These are phyloP conservation scores for Beta macrorhiza DNA, from an alignment of 179 eudicot species.

Conservation along the genomic window DNA sequence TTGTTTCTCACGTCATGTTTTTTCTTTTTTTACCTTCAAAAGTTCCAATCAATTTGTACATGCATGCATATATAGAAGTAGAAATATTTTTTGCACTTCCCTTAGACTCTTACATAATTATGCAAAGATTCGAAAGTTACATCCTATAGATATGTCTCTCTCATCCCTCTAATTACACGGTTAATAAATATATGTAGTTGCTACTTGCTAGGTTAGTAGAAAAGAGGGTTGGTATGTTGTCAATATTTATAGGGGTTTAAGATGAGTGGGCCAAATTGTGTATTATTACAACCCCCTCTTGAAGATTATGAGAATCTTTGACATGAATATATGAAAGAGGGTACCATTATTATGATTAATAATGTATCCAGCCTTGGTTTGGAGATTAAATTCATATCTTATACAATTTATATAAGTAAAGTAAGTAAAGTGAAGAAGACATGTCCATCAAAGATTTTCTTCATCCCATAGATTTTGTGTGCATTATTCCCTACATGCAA, in stretches of 20 bases:
- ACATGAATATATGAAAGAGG: not conserved
- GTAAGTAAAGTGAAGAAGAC: slow-evolving; percentile 26
- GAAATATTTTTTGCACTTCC: slow-evolving; percentile 4
- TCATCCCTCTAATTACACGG: not conserved
- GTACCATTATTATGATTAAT: slow-evolving; percentile 5
- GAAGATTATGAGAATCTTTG: slow-evolving; percentile 32
- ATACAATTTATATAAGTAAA: slow-evolving; percentile 1
- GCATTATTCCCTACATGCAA: slow-evolving; percentile 34
- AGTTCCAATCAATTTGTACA: no score
- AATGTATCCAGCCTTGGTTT: slow-evolving; percentile 15
- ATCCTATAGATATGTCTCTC: slow-evolving; percentile 15
- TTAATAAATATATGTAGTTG: not conserved
- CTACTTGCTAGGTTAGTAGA: not conserved
- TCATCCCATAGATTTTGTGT: slow-evolving; percentile 28
- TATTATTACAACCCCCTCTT: slow-evolving; percentile 19
- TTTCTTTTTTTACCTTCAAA: not conserved
- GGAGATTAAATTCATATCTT: not conserved
- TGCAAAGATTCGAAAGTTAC: slow-evolving; percentile 24
- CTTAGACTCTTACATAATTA: slow-evolving; percentile 9
- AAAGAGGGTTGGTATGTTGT: slow-evolving; percentile 16
- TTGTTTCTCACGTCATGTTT: slow-evolving; percentile 12
- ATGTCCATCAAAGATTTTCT: slow-evolving; percentile 24
- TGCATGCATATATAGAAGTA: not conserved
- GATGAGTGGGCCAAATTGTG: slow-evolving; percentile 25
- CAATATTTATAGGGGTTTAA: slow-evolving; percentile 13